Evolutionary conservation across 1,284 basidiomycete species (phyloP).

Genomic region (Malassezia obtusa): DNA sequence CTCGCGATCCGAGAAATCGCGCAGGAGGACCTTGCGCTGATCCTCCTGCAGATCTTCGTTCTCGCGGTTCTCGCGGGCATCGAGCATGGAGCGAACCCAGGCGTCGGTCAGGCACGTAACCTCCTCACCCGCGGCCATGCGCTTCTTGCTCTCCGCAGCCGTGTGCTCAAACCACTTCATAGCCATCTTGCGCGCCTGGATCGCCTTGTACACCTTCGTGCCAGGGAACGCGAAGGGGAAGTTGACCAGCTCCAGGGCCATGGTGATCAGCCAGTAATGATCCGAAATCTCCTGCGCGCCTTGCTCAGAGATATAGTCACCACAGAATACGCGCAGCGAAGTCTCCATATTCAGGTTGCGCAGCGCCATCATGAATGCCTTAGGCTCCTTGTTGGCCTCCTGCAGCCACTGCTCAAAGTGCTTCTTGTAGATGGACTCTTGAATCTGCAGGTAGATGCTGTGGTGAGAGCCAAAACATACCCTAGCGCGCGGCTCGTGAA

Average conservation of each 20-base stretch:
- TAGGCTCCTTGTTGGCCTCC: slow-evolving; percentile 31
- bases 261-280: slow-evolving; percentile 92
- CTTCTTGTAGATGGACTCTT: slow-evolving; percentile 73
- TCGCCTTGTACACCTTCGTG: slow-evolving; percentile 89
- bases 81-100: slow-evolving; percentile 69
- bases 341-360: slow-evolving; percentile 96
- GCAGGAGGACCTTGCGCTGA: slow-evolving; percentile 51
- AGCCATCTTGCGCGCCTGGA: slow-evolving; percentile 80
- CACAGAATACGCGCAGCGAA: slow-evolving; percentile 88
- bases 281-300: slow-evolving; percentile 73
- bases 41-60: slow-evolving; percentile 54
- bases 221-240: slow-evolving; percentile 72
- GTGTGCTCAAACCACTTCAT: slow-evolving; percentile 75
- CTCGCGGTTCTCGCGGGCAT: slow-evolving; percentile 51
- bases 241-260: slow-evolving; percentile 93
- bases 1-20: slow-evolving; percentile 83
- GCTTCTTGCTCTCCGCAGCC: slow-evolving; percentile 67
- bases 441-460: slow-evolving; percentile 71
- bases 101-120: slow-evolving; percentile 84
- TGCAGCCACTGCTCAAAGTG: slow-evolving; percentile 56
- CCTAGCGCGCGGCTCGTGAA: slow-evolving; percentile 65
- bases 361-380: slow-evolving; percentile 69
- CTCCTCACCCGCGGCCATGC: slow-evolving; percentile 71
- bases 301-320: slow-evolving; percentile 71
- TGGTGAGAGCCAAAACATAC: not conserved